These are phyloP conservation scores for Candida loeiensis DNA, from an alignment of 805 yeast genomes.

Conservation along the genomic window DNA sequence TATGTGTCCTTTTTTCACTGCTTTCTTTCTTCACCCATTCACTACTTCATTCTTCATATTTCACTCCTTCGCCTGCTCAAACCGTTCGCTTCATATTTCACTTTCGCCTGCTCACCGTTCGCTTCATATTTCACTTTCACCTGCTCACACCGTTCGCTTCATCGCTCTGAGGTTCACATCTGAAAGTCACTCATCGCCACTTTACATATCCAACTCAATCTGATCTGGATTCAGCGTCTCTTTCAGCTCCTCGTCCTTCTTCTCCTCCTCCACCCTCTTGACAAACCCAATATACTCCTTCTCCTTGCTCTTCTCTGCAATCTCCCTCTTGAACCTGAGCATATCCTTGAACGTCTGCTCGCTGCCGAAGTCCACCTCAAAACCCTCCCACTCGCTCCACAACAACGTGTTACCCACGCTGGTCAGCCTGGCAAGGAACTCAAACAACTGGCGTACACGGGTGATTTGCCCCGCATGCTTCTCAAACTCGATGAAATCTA, in stretches of 20 bases:
- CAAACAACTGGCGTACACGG: constrained; percentile 62
- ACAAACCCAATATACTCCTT: constrained; percentile 44
- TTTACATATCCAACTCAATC: constrained; percentile 53
- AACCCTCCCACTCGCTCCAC: constrained; percentile 72
- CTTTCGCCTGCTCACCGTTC: too few species aligned
- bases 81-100: too few species aligned
- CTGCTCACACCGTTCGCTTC: too few species aligned
- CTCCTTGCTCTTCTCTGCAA: constrained; percentile 13
- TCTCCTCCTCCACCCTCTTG: constrained; percentile 12
- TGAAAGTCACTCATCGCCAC: background rate
- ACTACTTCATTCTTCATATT: too few species aligned
- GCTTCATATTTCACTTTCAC: too few species aligned
- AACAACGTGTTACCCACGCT: constrained; percentile 17
- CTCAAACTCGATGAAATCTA: constrained; percentile 60
- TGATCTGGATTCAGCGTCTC: constrained; percentile 49
- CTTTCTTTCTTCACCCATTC: too few species aligned
- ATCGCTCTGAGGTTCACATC: background rate
- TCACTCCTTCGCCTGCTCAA: too few species aligned
- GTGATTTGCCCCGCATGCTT: constrained; percentile 44
- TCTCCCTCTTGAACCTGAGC: constrained; percentile 55
- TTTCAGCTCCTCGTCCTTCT: constrained; percentile 1
- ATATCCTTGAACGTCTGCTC: constrained; percentile 72
- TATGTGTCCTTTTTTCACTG: too few species aligned
- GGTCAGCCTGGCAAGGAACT: constrained; percentile 29
- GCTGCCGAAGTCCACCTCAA: constrained; percentile 69